phyloP scores from a whole-genome alignment of 2,329 filamentous ascomycete genomes.

The Calonectria henricotiae region DNA sequence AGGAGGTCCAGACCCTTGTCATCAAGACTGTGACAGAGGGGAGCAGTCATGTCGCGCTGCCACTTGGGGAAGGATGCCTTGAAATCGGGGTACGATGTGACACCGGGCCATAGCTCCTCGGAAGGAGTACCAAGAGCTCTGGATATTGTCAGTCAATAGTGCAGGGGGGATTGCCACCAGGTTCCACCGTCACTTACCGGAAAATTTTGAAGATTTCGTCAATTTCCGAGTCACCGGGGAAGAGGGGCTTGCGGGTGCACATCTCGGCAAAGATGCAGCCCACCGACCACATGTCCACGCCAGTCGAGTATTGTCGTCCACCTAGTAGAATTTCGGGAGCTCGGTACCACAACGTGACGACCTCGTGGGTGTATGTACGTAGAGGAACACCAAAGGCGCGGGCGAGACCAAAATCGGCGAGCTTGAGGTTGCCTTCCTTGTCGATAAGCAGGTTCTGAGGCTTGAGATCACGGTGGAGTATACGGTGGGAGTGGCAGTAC shows the following conservation, averaged over 20 bases:
- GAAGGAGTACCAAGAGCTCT: slow-evolving; percentile 87
- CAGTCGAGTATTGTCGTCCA: slow-evolving; percentile 92
- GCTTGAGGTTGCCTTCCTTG: slow-evolving; percentile 88
- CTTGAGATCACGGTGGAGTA: slow-evolving; percentile 91
- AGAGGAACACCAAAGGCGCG: slow-evolving; percentile 94
- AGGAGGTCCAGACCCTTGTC: slow-evolving; percentile 79
- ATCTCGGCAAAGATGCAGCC: slow-evolving; percentile 97
- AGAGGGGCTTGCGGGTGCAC: slow-evolving; percentile 93
- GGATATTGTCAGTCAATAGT: background rate
- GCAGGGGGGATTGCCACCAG: too few relatives aligned
- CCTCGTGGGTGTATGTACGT: slow-evolving; percentile 94
- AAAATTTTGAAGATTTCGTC: slow-evolving; percentile 73
- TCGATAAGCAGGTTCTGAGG: slow-evolving; percentile 93
- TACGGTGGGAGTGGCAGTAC: slow-evolving; percentile 91
- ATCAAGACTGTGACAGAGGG: slow-evolving; percentile 82
- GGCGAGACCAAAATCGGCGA: slow-evolving; percentile 92
- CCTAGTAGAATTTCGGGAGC: slow-evolving; percentile 92
- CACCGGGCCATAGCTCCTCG: slow-evolving; percentile 88
- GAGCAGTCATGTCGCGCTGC: slow-evolving; percentile 78
- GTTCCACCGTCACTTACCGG: slow-evolving; percentile 70
- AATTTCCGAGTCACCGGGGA: slow-evolving; percentile 87
- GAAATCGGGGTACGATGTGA: slow-evolving; percentile 96
- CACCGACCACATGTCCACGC: slow-evolving; percentile 96
- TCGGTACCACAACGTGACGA: slow-evolving; percentile 95
- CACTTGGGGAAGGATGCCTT: slow-evolving; percentile 95